phyloP scores from a whole-genome alignment of 129 eudicot genomes.

The Erigeron canadensis region DNA sequence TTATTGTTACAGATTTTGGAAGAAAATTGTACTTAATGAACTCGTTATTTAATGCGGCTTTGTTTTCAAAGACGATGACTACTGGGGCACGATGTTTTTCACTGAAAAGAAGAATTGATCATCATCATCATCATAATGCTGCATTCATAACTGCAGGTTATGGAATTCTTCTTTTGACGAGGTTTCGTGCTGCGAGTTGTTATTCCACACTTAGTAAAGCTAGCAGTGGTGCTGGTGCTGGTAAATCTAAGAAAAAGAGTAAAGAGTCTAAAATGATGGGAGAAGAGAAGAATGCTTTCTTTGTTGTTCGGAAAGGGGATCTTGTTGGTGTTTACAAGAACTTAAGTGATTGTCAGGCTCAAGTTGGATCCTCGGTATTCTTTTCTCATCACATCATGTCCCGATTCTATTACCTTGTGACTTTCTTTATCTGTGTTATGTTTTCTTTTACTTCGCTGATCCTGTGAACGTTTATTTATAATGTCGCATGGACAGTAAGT shows the following conservation, averaged over 20 bases:
- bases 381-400: not conserved
- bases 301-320: conserved; percentile 95
- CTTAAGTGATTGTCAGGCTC: conserved; percentile 89
- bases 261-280: conserved; percentile 42
- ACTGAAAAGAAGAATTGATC: conserved; percentile 35
- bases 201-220: conserved; percentile 50
- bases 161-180: conserved; percentile 36
- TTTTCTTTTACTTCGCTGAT: not conserved
- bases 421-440: not conserved
- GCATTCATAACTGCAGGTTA: conserved; percentile 35
- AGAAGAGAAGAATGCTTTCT: conserved; percentile 80
- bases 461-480: not conserved
- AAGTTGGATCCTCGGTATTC: conserved; percentile 89
- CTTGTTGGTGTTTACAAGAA: conserved; percentile 90
- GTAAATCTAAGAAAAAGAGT: conserved; percentile 37
- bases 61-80: conserved; percentile 50
- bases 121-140: conserved; percentile 35
- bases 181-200: conserved; percentile 40
- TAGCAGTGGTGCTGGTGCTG: conserved; percentile 22
- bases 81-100: conserved; percentile 26
- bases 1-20: conserved; percentile 49
- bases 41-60: conserved; percentile 59
- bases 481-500: not conserved
- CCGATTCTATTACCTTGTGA: not conserved
- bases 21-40: conserved; percentile 52